These are phyloP conservation scores for Malassezia dermatis DNA, from an alignment of 1,284 basidiomycete genomes.

Conservation along the genomic window DNA sequence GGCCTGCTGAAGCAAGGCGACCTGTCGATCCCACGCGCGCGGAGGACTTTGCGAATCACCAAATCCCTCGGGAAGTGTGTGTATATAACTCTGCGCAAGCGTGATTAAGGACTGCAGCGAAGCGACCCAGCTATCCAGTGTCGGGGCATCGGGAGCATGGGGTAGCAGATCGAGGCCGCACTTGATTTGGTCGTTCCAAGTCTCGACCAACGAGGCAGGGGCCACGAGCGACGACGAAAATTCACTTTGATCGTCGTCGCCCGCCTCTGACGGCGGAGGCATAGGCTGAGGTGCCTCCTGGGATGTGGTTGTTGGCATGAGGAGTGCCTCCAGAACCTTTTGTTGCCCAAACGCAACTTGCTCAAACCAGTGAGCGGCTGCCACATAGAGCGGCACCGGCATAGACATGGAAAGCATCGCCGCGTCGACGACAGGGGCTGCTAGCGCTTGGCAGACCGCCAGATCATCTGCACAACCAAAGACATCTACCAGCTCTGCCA, in stretches of 20 bases:
- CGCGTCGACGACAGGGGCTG: neutral
- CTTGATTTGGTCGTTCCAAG: conserved; percentile 8
- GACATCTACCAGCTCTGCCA: conserved; percentile 7
- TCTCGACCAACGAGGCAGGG: conserved; percentile 9
- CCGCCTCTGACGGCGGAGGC: neutral
- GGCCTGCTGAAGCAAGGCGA: neutral
- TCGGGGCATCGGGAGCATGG: neutral
- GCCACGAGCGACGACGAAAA: conserved; percentile 12
- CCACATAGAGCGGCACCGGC: conserved; percentile 1
- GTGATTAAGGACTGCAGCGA: neutral
- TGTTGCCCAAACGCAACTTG: neutral
- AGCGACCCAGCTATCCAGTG: neutral
- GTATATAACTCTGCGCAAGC: neutral
- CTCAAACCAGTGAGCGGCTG: conserved; percentile 1
- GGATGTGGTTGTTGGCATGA: neutral
- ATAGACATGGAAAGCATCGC: neutral
- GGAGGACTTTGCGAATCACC: conserved; percentile 14
- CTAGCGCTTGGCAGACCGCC: neutral
- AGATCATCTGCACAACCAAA: neutral
- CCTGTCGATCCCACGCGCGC: conserved; percentile 8
- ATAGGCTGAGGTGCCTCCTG: neutral
- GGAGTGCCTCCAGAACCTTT: neutral
- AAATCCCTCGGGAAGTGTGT: neutral
- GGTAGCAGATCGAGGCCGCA: neutral
- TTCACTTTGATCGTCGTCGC: neutral